Base-by-base conservation (phyloP, 2,329 filamentous ascomycete species). In the Microsporum audouinii region DNA sequence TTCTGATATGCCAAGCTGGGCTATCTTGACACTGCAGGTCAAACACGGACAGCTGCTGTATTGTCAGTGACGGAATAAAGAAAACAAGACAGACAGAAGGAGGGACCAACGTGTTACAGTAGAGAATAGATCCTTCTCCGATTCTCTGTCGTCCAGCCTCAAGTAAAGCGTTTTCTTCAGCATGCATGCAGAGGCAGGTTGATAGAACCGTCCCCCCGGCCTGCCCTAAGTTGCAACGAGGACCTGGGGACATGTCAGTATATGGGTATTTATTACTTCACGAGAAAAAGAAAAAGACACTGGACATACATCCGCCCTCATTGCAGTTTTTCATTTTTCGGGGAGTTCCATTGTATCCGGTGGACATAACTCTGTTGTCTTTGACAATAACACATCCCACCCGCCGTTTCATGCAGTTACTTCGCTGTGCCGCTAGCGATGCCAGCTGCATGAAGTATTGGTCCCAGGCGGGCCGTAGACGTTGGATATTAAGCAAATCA, bases 401-500 rank as follows among this genome's bases (percentile, higher is more conserved):
- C 65, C 92, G 85, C 34, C 94, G 83, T 77, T 97, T 96, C 94
- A 99, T 99, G 78, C 94, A 99, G 75, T 99, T 99, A 71, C 87
- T 90, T 65, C 94, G 84, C 67, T 90, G 88, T 0, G 92, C 89
- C 5, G 94, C 94, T 56, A 99, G 84, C 38, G 88, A 90, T 3
- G 94, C 91, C n/a, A 99, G 80, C 45, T 89, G 85, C 94, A 99
- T 99, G 72, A 99, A 99, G 77, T 99, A 99, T 69, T 88, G 86
- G 75, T 99, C 94, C 94, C 94, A 99, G 57, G 84, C 86, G 0
- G 94, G 94, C 1, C 94, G 85, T 39, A 99, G 80, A 1, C 94
- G 87, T 67, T 88, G 83, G 38, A 87, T 82, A 69, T 94, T 86
- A 1, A 87, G 81, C 31, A 99, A 82, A 71, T 95, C 84, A 5